Evolutionary conservation across 2,329 filamentous ascomycete species (phyloP).

Genomic region (Xylaria multiplex): DNA sequence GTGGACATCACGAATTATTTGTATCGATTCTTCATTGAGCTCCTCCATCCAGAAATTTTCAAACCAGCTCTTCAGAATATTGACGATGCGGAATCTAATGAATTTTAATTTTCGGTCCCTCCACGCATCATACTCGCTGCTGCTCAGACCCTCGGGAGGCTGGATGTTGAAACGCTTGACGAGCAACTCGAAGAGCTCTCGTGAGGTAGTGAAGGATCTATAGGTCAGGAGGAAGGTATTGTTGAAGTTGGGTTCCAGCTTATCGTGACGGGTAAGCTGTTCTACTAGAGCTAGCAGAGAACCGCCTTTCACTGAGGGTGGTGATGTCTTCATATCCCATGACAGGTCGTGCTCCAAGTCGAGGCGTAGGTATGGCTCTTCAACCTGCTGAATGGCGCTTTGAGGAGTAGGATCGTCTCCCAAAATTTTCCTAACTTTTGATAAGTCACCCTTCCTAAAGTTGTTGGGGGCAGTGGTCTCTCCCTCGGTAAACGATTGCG

Average conservation of each 20-base stretch:
- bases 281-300: constrained; percentile 90
- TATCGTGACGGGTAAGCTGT: constrained; percentile 94
- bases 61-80: constrained; percentile 98
- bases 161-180: constrained; percentile 93
- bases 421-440: constrained; percentile 73
- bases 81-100: constrained; percentile 94
- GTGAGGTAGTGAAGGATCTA: constrained; percentile 89
- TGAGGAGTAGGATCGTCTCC: constrained; percentile 70
- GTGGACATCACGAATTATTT: constrained; percentile 88
- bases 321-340: constrained; percentile 83
- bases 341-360: constrained; percentile 90
- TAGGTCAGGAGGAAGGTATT: constrained; percentile 98
- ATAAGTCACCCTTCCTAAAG: constrained; percentile 68
- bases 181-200: constrained; percentile 91
- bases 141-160: constrained; percentile 81
- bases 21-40: constrained; percentile 81
- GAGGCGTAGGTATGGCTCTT: constrained; percentile 86
- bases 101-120: constrained; percentile 94
- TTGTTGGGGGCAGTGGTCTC: constrained; percentile 60
- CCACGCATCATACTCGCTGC: constrained; percentile 85
- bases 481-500: constrained; percentile 74
- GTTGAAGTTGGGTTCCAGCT: constrained; percentile 94
- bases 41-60: constrained; percentile 99
- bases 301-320: constrained; percentile 84
- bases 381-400: constrained; percentile 60